These are phyloP conservation scores for Salinomyces thailandicus DNA, from an alignment of 2,329 filamentous ascomycete species.

Conservation along the genomic window DNA sequence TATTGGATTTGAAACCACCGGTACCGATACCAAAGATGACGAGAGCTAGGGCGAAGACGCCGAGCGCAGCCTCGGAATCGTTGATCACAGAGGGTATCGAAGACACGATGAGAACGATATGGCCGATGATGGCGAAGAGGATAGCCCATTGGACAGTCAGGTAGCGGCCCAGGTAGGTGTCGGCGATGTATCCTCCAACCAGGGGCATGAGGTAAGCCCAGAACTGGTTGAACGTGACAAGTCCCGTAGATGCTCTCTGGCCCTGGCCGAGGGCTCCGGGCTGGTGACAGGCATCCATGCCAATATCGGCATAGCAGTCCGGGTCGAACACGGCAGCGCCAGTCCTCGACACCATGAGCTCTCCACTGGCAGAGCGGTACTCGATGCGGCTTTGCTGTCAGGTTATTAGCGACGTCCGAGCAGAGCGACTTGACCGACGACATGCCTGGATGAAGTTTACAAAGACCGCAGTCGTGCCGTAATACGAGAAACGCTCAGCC, in stretches of 20 bases:
- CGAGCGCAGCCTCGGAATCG: constrained; percentile 44
- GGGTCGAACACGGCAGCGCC: neutral
- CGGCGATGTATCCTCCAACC: constrained; percentile 44
- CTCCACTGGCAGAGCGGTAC: too few relatives aligned
- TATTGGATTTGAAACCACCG: constrained; percentile 73
- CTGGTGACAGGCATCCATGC: constrained; percentile 25
- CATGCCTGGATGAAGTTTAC: constrained; percentile 38
- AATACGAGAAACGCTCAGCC: constrained; percentile 39
- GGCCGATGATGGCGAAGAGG: constrained; percentile 53
- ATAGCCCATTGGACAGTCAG: constrained; percentile 58
- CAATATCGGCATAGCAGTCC: constrained; percentile 7
- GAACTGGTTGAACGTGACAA: constrained; percentile 39
- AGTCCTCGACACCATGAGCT: too few relatives aligned
- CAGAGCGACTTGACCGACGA: constrained; percentile 11
- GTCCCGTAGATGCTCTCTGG: constrained; percentile 34
- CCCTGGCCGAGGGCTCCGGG: constrained; percentile 32
- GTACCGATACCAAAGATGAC: constrained; percentile 63
- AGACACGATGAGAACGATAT: constrained; percentile 54
- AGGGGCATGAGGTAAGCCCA: constrained; percentile 40
- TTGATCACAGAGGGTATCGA: constrained; percentile 54
- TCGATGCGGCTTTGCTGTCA: too few relatives aligned
- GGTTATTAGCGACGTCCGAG: too few relatives aligned
- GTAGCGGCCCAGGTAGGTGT: constrained; percentile 59
- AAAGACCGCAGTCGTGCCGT: constrained; percentile 35
- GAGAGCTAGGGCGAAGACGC: constrained; percentile 53